Evolutionary conservation across 2,329 filamentous ascomycete genomes (phyloP), one percentile per base, ranked within the genome.

Genomic region (Paracorniculantispora psalliotae): DNA sequence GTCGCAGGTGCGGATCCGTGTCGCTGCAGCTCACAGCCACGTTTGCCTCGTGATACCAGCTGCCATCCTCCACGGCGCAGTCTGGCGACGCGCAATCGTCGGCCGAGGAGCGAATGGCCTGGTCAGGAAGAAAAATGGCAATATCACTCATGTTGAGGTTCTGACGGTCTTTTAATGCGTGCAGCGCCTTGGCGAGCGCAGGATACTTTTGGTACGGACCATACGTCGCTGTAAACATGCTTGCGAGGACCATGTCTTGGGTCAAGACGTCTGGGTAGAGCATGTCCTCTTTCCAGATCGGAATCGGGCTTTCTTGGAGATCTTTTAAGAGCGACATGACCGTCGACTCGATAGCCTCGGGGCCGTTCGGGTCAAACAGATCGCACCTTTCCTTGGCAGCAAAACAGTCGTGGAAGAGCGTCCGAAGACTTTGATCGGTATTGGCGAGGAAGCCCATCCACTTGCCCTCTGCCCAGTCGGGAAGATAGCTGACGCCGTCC

Each of bases 401-500:
- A 26, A 51, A 51, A 19, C 48, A 51, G 10, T 5, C 3, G 5
- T n/a, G 17, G 4, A 51, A 51, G 13, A 51, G 19, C 2, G 48
- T 30, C 4, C 19, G n/a, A n/a, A 35, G 13, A 19, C 30, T 39
- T 12, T 23, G 12, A 30, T 51, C 48, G 7, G 21, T 30, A 26
- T 39, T 39, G 30, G 48, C 9, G 9, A 51, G 30, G n/a, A 37
- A 51, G 9, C 4, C 25, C 48, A 51, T 39, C 30, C 30, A 51
- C 19, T 26, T 28, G 5, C 48, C 48, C 10, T 17, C n/a, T 28
- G 25, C 26, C 30, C 33, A 51, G 19, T 51, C 48, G 4, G 33
- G 48, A 5, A 51, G 30, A 15, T 78, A 67, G n/a, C 63, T 66
- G 4, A 77, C 70, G 1, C 69, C 74, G 19, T 77, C 76, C 2